Conservation (phyloP, 1,139 yeast genomes). For the Saccharomyces pastorianus region DNA sequence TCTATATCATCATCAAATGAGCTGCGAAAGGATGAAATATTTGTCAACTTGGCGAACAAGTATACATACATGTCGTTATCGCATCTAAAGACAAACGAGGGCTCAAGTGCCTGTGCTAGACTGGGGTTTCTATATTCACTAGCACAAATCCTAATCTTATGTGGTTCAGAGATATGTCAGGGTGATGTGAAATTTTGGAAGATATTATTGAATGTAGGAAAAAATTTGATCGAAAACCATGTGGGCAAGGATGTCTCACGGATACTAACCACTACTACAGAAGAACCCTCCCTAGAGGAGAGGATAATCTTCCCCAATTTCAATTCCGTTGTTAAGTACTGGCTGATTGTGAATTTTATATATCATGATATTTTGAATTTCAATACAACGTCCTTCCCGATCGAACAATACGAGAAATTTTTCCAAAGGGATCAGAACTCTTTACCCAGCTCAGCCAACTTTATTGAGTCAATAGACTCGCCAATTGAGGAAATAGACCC, state of each 20-base stretch:
- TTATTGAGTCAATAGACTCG: slow-evolving; percentile 15
- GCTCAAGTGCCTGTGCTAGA: neutral
- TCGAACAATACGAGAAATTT: slow-evolving; percentile 48
- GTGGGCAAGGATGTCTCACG: slow-evolving; percentile 44
- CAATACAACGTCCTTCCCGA: slow-evolving; percentile 49
- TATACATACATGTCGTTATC: slow-evolving; percentile 17
- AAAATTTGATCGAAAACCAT: slow-evolving; percentile 44
- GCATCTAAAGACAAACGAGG: slow-evolving; percentile 8
- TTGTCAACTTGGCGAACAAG: slow-evolving; percentile 28
- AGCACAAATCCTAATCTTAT: slow-evolving; percentile 58
- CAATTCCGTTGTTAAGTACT: slow-evolving; percentile 36
- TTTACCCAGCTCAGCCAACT: slow-evolving; percentile 1
- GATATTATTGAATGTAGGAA: slow-evolving; percentile 52
- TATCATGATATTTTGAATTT: slow-evolving; percentile 70
- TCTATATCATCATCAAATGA: slow-evolving; percentile 38
- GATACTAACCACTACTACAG: slow-evolving; percentile 32
- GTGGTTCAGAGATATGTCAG: slow-evolving; percentile 67
- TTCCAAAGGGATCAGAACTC: slow-evolving; percentile 34
- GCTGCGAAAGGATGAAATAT: slow-evolving; percentile 38
- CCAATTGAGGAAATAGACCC: slow-evolving; percentile 46
- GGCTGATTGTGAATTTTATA: slow-evolving; percentile 75
- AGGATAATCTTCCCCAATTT: slow-evolving; percentile 40
- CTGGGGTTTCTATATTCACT: slow-evolving; percentile 26
- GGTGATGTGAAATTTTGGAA: slow-evolving; percentile 73
- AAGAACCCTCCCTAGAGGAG: neutral